Percentiles rank a stretch among this genome's conserved stretches.
phyloP scores from a whole-genome alignment of 352 stramenopile species.

The Globisporangium camurandrum region DNA sequence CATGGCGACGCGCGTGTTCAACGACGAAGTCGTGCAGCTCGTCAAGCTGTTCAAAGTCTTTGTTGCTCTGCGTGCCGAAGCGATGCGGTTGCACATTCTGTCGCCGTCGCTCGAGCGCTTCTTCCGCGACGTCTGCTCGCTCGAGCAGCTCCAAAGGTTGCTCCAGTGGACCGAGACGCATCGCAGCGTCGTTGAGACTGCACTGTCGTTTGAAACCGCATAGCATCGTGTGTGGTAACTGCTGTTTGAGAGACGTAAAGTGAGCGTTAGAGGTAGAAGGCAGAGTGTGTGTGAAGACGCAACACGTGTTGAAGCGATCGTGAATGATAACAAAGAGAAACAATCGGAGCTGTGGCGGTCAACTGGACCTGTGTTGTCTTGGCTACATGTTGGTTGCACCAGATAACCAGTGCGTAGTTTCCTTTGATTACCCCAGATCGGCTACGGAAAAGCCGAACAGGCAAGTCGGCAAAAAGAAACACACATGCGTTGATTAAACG shows the following conservation, averaged over 20 bases:
- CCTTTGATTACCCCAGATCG: no score
- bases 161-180: constrained; percentile 75
- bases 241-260: no score
- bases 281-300: not conserved
- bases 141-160: constrained; percentile 66
- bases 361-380: no score
- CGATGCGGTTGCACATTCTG: constrained; percentile 55
- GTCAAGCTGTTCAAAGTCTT: constrained; percentile 80
- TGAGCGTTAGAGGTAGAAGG: not conserved
- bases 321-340: no score
- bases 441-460: no score
- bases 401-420: no score
- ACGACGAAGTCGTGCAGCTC: constrained; percentile 47
- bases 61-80: constrained; percentile 57
- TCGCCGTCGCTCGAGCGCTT: constrained; percentile 59
- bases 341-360: no score
- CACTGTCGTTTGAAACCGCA: constrained; percentile 16
- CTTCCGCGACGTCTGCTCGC: constrained; percentile 57
- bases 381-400: no score
- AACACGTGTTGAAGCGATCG: no score
- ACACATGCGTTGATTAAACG: not conserved
- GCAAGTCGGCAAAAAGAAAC: not conserved
- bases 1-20: constrained; percentile 54
- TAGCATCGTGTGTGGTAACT: no score
- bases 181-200: constrained; percentile 42